Base-by-base conservation (phyloP, 257 asterid species). In the Lantana camara region DNA sequence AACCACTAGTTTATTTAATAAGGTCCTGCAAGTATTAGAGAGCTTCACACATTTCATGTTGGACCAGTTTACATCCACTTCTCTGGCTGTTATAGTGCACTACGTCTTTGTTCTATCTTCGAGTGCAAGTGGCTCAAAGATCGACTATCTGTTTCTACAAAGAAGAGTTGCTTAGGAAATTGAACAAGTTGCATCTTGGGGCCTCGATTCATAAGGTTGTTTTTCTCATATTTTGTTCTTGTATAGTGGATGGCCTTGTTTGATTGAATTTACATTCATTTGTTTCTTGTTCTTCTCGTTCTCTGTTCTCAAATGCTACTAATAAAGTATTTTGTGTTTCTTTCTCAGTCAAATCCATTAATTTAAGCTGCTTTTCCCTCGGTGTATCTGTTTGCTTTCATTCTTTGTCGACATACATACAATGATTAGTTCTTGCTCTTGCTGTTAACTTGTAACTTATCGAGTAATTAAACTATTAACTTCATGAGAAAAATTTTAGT, bases 21-120 rank as follows among this genome's bases (percentile, higher is more conserved):
- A 79, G 80, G 76, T 70, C 77, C 34, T 44, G 9, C 74, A 69
- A 32, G 70, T 57, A 55, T 37, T 52, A 13, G 42, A 63, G 29
- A 64, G 57, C 42, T 56, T 64, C 69, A 68, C 17, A 54, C 40
- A 7, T 45, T 20, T 57, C 57, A 32, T 57, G 63, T 57, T 57
- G 74, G 75, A 74, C 80, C 80, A 74, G 62, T 66, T 72, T 64
- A 70, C 77, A 19, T 72, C 79, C 34, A 15, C 62, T 41, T 58
- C 63, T 52, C 61, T 69, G 57, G 63, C 62, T 21, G 51, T 69
- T 54, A 6, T 73, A 14, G 52, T 82, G 19, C 79, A 70, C 41
- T 9, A 66, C 21, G 54, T 69, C 48, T 30, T 68, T 52, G 45
- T 38, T 32, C 53, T 59, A 60, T 57, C 66, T 57, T 49, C 71